A percentile compares a stretch with the other conserved stretches of the same genome.
Conservation (phyloP, 768 basidiomycete species). For the Mycena floridula region DNA sequence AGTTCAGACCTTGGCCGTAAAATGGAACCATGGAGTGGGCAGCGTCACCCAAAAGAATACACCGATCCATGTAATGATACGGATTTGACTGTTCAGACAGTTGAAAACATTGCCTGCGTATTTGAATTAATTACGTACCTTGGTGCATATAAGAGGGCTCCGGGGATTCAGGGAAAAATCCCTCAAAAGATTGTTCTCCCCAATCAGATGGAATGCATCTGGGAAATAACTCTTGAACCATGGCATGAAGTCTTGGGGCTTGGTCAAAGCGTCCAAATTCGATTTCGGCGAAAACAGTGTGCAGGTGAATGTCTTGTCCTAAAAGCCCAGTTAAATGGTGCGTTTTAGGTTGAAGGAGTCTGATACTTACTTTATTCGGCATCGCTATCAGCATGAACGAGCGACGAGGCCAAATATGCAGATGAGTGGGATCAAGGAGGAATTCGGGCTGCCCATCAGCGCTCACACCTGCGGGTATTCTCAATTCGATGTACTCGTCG, state of each 20-base stretch:
- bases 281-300: conserved; percentile 87
- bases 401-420: conserved; percentile 99
- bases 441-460: conserved; percentile 58
- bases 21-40: conserved; percentile 99
- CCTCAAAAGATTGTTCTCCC: conserved; percentile 66
- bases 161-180: conserved; percentile 84
- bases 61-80: conserved; percentile 87
- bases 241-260: conserved; percentile 45
- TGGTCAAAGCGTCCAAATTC: conserved; percentile 63
- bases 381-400: conserved; percentile 99
- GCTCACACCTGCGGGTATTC: conserved; percentile 79
- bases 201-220: conserved; percentile 80
- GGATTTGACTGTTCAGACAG: conserved; percentile 56
- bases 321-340: conserved; percentile 6
- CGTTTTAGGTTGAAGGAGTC: conserved; percentile 1
- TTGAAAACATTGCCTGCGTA: conserved; percentile 9
- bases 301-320: conserved; percentile 98
- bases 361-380: conserved; percentile 76
- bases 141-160: conserved; percentile 86
- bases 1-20: conserved; percentile 96
- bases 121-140: conserved; percentile 45
- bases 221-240: conserved; percentile 87
- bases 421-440: conserved; percentile 87
- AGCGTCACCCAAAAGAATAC: conserved; percentile 86
- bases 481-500: conserved; percentile 94